A percentile compares a stretch with the other conserved stretches of the same genome.
Evolutionary conservation across 2,329 filamentous ascomycete species (phyloP).

Genomic region (Phaeosphaeria sp.): DNA sequence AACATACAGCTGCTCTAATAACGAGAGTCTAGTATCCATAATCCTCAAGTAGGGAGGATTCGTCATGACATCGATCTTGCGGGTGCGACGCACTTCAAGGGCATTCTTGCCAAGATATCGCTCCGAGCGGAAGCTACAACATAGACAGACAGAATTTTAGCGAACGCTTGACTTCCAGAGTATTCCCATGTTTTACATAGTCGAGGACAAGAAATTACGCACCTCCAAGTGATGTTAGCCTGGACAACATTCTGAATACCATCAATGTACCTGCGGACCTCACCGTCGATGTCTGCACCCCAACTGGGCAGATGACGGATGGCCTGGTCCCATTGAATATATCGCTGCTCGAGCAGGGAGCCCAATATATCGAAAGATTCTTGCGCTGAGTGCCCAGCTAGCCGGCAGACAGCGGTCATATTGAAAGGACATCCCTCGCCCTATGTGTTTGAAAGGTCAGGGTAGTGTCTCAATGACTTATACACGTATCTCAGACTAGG

Average conservation of each 20-base stretch:
- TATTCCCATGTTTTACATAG: background rate
- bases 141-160: background rate
- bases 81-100: background rate
- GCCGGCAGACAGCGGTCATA: constrained; percentile 2
- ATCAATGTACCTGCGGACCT: constrained; percentile 2
- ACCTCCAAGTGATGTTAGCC: constrained; percentile 4
- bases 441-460: background rate
- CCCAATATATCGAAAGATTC: constrained; percentile 4
- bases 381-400: constrained; percentile 1
- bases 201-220: background rate
- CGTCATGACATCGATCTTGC: constrained; percentile 1
- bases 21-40: background rate
- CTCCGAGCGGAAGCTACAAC: constrained; percentile 2
- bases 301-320: constrained; percentile 1
- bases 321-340: constrained; percentile 4
- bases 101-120: constrained; percentile 2
- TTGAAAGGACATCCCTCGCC: constrained; percentile 4
- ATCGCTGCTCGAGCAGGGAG: constrained; percentile 2
- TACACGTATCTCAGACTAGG: background rate
- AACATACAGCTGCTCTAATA: no score
- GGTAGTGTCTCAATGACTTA: background rate
- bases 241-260: constrained; percentile 5
- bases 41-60: background rate
- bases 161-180: background rate
- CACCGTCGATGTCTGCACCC: background rate